A percentile compares a stretch with the other conserved stretches of the same genome.
Conservation (phyloP, 2,329 filamentous ascomycete genomes). For the Parafenestella ontariensis region DNA sequence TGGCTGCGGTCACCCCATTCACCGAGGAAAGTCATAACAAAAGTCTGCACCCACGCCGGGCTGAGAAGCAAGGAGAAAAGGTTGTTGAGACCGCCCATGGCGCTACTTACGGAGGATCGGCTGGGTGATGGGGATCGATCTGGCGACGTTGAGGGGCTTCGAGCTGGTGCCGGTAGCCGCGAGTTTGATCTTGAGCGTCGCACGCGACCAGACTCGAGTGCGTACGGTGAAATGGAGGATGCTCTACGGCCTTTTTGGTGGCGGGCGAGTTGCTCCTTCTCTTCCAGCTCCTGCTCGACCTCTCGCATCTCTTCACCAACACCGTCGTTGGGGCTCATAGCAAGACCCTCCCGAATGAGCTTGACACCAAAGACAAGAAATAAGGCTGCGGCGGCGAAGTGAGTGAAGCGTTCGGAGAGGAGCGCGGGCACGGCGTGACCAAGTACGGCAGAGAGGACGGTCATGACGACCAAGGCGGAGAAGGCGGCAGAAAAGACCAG, state of each 20-base stretch:
- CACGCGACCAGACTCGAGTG: slow-evolving; percentile 79
- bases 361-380: slow-evolving; percentile 91
- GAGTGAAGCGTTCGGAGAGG: slow-evolving; percentile 89
- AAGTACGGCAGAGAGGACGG: slow-evolving; percentile 87
- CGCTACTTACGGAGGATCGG: slow-evolving; percentile 62
- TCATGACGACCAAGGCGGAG: slow-evolving; percentile 90
- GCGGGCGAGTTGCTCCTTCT: slow-evolving; percentile 82
- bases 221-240: slow-evolving; percentile 75
- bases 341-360: slow-evolving; percentile 83
- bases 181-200: slow-evolving; percentile 76
- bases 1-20: slow-evolving; percentile 98
- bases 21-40: slow-evolving; percentile 97
- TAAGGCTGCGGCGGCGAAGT: slow-evolving; percentile 80
- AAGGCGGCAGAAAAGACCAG: slow-evolving; percentile 97
- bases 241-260: slow-evolving; percentile 66
- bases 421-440: slow-evolving; percentile 91
- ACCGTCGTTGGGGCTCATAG: slow-evolving; percentile 88
- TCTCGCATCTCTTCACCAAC: slow-evolving; percentile 98
- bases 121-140: slow-evolving; percentile 53
- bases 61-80: slow-evolving; percentile 86
- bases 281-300: slow-evolving; percentile 90
- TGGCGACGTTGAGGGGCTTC: slow-evolving; percentile 72
- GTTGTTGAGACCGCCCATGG: slow-evolving; percentile 77
- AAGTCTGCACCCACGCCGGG: slow-evolving; percentile 98
- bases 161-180: slow-evolving; percentile 79